Evolutionary conservation across 2,329 filamentous ascomycete species (phyloP).

Genomic region (Plectosphaerella sp.): DNA sequence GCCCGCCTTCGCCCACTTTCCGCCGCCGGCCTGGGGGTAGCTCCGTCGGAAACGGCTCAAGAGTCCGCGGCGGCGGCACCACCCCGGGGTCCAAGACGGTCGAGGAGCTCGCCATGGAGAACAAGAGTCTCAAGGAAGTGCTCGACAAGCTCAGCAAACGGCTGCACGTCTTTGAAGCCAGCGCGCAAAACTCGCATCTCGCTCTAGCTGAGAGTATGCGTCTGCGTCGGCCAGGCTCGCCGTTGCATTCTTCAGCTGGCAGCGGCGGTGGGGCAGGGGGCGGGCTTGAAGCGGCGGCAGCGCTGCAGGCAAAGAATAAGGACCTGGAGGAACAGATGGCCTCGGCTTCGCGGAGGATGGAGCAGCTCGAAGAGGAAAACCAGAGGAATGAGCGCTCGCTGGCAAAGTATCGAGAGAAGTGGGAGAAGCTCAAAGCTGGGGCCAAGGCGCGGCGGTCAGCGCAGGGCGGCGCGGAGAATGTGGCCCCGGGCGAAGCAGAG

Average conservation of each 20-base stretch:
- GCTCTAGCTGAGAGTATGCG: conserved; percentile 80
- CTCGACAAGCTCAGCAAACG: conserved; percentile 83
- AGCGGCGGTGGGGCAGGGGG: conserved; percentile 9
- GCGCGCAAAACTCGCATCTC: conserved; percentile 81
- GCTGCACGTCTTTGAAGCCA: conserved; percentile 89
- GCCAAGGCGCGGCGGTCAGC: conserved; percentile 51
- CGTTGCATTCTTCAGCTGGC: conserved; percentile 26
- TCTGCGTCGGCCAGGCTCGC: conserved; percentile 55
- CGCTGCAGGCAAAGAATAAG: conserved; percentile 43
- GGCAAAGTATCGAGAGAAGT: conserved; percentile 55
- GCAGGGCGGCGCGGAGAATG: conserved; percentile 31
- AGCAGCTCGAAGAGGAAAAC: conserved; percentile 61
- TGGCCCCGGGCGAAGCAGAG: conserved; percentile 1
- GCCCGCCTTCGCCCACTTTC: conserved; percentile 31
- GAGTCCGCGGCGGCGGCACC: conserved; percentile 15
- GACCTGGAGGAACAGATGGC: conserved; percentile 67
- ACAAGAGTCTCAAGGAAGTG: conserved; percentile 77
- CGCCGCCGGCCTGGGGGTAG: conserved; percentile 22
- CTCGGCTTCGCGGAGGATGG: conserved; percentile 54
- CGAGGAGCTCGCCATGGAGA: conserved; percentile 87
- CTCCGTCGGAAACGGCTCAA: conserved; percentile 36
- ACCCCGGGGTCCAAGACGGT: conserved; percentile 54
- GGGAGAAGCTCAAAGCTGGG: conserved; percentile 57
- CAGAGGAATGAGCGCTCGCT: conserved; percentile 51
- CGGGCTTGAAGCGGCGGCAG: conserved; percentile 16